Evolutionary conservation across 805 yeast genomes (phyloP).

Genomic region (Pichia insulana): DNA sequence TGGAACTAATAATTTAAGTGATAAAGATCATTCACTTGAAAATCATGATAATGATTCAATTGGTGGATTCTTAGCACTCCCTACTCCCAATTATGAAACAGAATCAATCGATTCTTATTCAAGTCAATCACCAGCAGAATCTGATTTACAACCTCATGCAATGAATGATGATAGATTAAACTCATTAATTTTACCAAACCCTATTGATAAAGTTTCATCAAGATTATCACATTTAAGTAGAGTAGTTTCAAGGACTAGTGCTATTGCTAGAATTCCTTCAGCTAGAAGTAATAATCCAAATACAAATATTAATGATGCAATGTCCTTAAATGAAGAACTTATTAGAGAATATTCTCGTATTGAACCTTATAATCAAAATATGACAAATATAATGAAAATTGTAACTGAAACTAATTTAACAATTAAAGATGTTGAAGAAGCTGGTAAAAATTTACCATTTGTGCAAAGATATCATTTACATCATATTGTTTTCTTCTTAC

Average conservation of each 20-base stretch:
- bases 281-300: conserved; percentile 17
- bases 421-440: conserved; percentile 17
- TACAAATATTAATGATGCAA: conserved; percentile 1
- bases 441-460: conserved; percentile 21
- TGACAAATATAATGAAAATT: conserved; percentile 23
- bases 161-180: background rate
- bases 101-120: background rate
- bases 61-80: background rate
- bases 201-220: conserved; percentile 3
- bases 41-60: background rate
- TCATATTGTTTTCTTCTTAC: conserved; percentile 27
- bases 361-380: conserved; percentile 26
- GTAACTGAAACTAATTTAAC: conserved; percentile 29
- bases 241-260: conserved; percentile 4
- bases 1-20: background rate
- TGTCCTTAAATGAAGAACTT: conserved; percentile 23
- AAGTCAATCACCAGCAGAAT: background rate
- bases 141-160: background rate
- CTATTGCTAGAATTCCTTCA: conserved; percentile 25
- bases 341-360: conserved; percentile 29
- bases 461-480: conserved; percentile 24
- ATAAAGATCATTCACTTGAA: background rate
- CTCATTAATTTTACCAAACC: too few species aligned
- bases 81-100: background rate
- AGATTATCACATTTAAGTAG: conserved; percentile 6